Percentiles rank a stretch among this genome's conserved stretches.
These are phyloP conservation scores for Arthrobotrys iridis DNA, from an alignment of 2,329 filamentous ascomycete genomes.

Conservation along the genomic window DNA sequence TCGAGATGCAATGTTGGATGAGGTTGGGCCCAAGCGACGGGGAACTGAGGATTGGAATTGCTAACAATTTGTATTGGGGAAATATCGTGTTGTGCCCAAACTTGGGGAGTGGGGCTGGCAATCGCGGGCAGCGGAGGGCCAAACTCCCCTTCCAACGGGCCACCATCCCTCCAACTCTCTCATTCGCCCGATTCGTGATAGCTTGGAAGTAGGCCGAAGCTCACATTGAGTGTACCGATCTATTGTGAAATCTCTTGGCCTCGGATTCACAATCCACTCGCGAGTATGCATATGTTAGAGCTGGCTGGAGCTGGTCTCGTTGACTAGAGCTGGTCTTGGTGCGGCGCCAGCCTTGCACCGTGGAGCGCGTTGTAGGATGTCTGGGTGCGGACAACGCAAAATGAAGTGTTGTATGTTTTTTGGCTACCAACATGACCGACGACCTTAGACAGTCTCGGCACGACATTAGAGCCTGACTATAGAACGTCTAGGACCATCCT, in stretches of 20 bases:
- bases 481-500: too few species aligned
- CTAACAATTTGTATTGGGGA: constrained; percentile 47
- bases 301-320: too few species aligned
- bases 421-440: too few species aligned
- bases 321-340: too few species aligned
- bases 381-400: not conserved
- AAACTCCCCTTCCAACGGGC: constrained; percentile 22
- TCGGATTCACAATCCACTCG: too few species aligned
- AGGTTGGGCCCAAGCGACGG: constrained; percentile 50
- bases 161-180: not conserved
- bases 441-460: too few species aligned
- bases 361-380: not conserved
- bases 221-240: too few species aligned
- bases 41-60: constrained; percentile 24
- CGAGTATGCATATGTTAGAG: too few species aligned
- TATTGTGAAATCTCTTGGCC: too few species aligned
- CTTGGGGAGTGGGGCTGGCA: constrained; percentile 2
- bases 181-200: not conserved
- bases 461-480: too few species aligned
- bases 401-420: not conserved
- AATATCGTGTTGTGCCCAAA: constrained; percentile 48
- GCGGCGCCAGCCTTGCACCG: not conserved
- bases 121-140: constrained; percentile 1
- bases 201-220: not conserved
- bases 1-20: constrained; percentile 9